Evolutionary conservation across 2,329 filamentous ascomycete genomes (phyloP).

Genomic region (Fusarium zealandicum): DNA sequence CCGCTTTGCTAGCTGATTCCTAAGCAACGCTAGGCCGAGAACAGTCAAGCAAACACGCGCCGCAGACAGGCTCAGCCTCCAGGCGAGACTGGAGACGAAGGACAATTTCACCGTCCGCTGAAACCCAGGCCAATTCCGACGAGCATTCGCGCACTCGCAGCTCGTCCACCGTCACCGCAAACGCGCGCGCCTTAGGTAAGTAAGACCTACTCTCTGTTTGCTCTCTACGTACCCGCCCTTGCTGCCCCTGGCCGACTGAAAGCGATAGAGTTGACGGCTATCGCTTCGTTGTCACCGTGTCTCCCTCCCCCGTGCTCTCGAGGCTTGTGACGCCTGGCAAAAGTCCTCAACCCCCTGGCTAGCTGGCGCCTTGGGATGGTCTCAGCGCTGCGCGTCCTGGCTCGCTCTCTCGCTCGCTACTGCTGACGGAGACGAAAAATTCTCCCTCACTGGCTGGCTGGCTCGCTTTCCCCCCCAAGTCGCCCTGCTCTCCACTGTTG

Average conservation of each 20-base stretch:
- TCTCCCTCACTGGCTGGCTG: constrained; percentile 41
- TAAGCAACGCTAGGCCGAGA: constrained; percentile 41
- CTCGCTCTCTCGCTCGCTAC: constrained; percentile 12
- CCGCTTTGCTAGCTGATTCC: constrained; percentile 28
- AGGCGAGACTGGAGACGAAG: constrained; percentile 35
- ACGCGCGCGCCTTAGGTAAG: constrained; percentile 45
- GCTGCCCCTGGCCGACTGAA: constrained; percentile 15
- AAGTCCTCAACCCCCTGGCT: constrained; percentile 21
- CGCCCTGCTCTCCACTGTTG: constrained; percentile 31
- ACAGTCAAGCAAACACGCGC: constrained; percentile 38
- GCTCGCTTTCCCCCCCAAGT: constrained; percentile 9
- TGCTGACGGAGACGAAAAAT: constrained; percentile 45
- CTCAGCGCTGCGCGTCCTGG: constrained; percentile 40
- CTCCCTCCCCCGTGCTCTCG: constrained; percentile 15
- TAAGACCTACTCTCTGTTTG: constrained; percentile 38
- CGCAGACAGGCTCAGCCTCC: constrained; percentile 33
- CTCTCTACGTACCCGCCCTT: constrained; percentile 30
- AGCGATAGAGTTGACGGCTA: constrained; percentile 33
- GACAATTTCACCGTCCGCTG: constrained; percentile 42
- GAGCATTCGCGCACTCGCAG: constrained; percentile 41
- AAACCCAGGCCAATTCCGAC: constrained; percentile 46
- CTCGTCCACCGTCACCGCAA: constrained; percentile 38
- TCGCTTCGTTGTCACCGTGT: constrained; percentile 32
- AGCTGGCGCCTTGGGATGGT: constrained; percentile 29
- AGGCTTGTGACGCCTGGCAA: constrained; percentile 9